Conservation (phyloP, 352 stramenopile species). For the Phytopythium sindhum region DNA sequence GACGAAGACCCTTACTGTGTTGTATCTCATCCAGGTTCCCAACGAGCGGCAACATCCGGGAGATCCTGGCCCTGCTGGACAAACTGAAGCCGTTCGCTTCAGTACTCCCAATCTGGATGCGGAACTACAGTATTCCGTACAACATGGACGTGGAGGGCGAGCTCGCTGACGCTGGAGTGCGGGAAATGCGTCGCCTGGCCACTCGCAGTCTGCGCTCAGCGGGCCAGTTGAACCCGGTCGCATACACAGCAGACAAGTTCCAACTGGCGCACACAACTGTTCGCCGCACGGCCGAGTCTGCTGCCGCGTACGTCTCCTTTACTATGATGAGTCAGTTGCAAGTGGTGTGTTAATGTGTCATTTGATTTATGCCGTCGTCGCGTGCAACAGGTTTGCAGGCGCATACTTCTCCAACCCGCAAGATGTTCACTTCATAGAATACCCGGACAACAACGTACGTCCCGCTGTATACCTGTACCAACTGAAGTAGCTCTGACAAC, state of each 20-base stretch:
- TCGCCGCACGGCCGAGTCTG: conserved; percentile 51
- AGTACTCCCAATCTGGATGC: conserved; percentile 50
- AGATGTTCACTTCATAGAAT: conserved; percentile 41
- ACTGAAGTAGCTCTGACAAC: neutral
- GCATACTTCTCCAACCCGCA: conserved; percentile 50
- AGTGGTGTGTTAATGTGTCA: neutral
- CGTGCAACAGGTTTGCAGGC: conserved; percentile 34
- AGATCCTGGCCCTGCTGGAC: conserved; percentile 43
- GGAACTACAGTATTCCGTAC: conserved; percentile 65
- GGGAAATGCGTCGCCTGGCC: conserved; percentile 37
- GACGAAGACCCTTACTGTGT: conserved; percentile 21
- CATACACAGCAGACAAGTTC: conserved; percentile 37
- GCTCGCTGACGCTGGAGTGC: conserved; percentile 29
- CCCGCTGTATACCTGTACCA: neutral
- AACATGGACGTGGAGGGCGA: conserved; percentile 46
- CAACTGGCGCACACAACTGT: conserved; percentile 50
- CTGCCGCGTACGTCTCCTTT: conserved; percentile 34
- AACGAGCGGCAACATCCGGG: conserved; percentile 39
- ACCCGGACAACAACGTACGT: conserved; percentile 26
- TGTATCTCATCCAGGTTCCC: conserved; percentile 35
- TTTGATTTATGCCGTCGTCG: neutral
- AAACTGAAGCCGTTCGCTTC: conserved; percentile 34
- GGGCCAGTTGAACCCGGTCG: conserved; percentile 15
- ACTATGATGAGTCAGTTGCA: too few species aligned
- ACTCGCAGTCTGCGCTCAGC: conserved; percentile 18